A percentile compares a stretch with the other conserved stretches of the same genome.
phyloP scores from a whole-genome alignment of 1,139 yeast species.

The Nadsonia commutata region DNA sequence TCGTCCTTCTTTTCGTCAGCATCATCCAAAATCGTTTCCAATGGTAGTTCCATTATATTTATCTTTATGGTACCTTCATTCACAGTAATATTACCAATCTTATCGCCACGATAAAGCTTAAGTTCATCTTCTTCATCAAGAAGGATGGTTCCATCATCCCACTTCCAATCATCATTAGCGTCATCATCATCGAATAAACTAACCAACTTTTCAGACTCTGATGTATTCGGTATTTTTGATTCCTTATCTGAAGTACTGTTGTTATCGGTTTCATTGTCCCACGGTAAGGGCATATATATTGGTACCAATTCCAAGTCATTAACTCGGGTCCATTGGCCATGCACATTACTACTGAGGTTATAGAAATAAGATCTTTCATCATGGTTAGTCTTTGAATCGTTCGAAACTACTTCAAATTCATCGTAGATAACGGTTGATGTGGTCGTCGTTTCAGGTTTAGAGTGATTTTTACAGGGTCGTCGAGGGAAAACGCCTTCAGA shows the following conservation, averaged over 20 bases:
- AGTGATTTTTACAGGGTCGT: background rate
- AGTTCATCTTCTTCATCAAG: background rate
- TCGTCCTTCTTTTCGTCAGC: conserved; percentile 1
- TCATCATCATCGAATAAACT: background rate
- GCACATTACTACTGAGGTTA: background rate
- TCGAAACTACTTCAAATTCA: no score
- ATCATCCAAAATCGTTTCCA: background rate
- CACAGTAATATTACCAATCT: conserved; percentile 13
- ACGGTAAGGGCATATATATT: conserved; percentile 13
- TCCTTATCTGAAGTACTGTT: background rate
- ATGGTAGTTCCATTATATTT: conserved; percentile 10
- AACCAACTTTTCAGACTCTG: background rate
- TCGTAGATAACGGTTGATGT: no score
- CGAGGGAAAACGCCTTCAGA: background rate
- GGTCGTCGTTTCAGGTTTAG: no score
- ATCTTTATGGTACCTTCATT: conserved; percentile 10
- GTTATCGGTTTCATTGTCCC: background rate
- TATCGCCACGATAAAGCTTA: background rate
- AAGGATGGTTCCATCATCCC: background rate
- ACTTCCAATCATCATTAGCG: background rate
- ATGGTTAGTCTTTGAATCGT: no score
- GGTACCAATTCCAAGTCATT: conserved; percentile 8
- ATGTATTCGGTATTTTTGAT: background rate
- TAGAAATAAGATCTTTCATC: background rate
- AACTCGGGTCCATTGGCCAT: background rate